Evolutionary conservation across 169 alveolate species (phyloP).

Genomic region (Cryptosporidium parvum): DNA sequence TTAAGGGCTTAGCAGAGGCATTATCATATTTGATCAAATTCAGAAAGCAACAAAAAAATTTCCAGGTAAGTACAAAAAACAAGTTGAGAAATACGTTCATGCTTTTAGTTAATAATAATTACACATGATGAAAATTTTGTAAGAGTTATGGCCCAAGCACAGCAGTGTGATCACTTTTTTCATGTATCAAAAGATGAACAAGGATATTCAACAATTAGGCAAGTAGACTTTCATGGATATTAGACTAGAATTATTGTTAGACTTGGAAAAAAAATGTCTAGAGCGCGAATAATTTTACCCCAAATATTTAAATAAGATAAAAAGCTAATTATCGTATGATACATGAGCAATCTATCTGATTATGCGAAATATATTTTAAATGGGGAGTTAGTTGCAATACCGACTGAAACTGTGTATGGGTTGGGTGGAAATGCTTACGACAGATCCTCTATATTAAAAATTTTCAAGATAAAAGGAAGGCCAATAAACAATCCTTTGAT

Average conservation of each 20-base stretch:
- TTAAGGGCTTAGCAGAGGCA: slow-evolving; percentile 89
- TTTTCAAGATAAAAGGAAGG: slow-evolving; percentile 91
- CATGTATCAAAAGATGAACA: slow-evolving; percentile 58
- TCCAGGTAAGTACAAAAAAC: slow-evolving; percentile 32
- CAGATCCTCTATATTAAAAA: slow-evolving; percentile 87
- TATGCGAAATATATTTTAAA: slow-evolving; percentile 62
- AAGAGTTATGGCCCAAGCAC: slow-evolving; percentile 82
- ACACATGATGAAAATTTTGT: slow-evolving; percentile 99
- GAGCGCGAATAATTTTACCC: not conserved
- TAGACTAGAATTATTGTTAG: not conserved
- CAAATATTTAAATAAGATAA: not conserved
- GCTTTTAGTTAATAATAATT: slow-evolving; percentile 93
- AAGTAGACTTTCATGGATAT: slow-evolving; percentile 55
- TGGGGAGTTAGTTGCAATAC: slow-evolving; percentile 93
- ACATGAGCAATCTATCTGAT: slow-evolving; percentile 15
- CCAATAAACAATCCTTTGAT: slow-evolving; percentile 96
- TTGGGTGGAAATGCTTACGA: slow-evolving; percentile 95
- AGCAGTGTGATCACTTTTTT: slow-evolving; percentile 62
- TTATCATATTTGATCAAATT: slow-evolving; percentile 81
- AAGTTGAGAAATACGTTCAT: not conserved
- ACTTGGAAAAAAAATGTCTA: not conserved
- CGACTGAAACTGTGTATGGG: slow-evolving; percentile 98
- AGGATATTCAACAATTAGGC: slow-evolving; percentile 72
- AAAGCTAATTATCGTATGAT: not conserved
- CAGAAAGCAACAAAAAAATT: slow-evolving; percentile 83